Percentiles rank a stretch among this genome's conserved stretches.
Evolutionary conservation across 257 asterid species (phyloP).

Genomic region (Parsonsia alboflavescens): DNA sequence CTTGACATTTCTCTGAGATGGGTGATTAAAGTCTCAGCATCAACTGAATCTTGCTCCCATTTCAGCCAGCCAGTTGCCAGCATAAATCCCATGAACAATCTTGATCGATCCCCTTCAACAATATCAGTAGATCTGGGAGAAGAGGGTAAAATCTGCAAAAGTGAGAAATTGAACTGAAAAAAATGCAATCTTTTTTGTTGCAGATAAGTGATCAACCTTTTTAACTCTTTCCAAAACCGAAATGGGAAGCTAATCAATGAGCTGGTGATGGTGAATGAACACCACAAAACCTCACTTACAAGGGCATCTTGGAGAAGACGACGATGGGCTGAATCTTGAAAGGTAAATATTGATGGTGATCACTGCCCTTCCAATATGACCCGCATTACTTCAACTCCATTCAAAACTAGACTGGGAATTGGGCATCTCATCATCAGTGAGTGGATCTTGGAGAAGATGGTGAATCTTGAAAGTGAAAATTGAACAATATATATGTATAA

Average conservation of each 20-base stretch:
- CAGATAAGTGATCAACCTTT: neutral
- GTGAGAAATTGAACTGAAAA: neutral
- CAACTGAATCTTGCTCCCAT: slow-evolving; percentile 1
- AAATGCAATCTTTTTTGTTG: neutral
- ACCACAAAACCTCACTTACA: too few relatives aligned
- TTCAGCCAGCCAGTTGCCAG: neutral
- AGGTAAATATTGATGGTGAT: too few relatives aligned
- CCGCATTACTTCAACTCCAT: too few relatives aligned
- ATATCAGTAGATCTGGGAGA: neutral
- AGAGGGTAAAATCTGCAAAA: neutral
- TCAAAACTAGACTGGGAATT: too few relatives aligned
- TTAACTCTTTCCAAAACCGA: neutral
- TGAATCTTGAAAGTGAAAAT: slow-evolving; percentile 2
- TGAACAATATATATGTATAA: neutral
- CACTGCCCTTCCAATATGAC: too few relatives aligned
- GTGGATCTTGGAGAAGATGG: neutral
- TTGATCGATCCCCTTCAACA: neutral
- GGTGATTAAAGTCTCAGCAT: neutral
- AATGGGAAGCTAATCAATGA: neutral
- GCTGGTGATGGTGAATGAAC: neutral
- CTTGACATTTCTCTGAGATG: neutral
- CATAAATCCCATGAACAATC: neutral
- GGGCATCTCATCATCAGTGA: too few relatives aligned
- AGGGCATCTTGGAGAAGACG: neutral
- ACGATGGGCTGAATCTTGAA: neutral